Base-by-base conservation (phyloP, 495 filamentous ascomycete genomes). In the Aspergillus sclerotiicarbonarius region DNA sequence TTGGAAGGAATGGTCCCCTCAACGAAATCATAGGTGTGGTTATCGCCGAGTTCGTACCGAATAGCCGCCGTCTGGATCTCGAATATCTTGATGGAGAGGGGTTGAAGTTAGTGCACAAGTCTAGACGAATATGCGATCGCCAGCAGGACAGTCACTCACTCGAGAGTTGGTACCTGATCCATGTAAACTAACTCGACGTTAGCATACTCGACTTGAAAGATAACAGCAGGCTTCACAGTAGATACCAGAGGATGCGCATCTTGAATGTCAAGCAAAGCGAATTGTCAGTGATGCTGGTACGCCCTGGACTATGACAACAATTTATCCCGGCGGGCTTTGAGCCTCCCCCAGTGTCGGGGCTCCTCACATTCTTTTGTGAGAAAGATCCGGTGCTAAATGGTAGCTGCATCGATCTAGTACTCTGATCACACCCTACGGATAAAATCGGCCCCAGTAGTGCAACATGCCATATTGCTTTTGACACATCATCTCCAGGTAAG, bases 11-110 rank as follows among this genome's bases (percentile, higher is more conserved):
- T 8, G 7, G 53, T 62, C 33, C 68, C 71, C 53, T 74, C 67
- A 9, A 71, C 63, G 18, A 74, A 74, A 12, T 74, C 71, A 52
- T 66, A 72, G 33, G 60, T 67, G 43, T 72, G 68, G n/a, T 51
- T 30, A 39, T 65, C 59, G 1, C 64, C 71, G 13, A 72, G 53
- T 52, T 72, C 64, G 53, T 74, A 72, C 20, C 68, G 55, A 5
- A 74, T 31, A 0, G 68, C 66, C 1, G 68, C 66, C 15, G 55
- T 62, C 30, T 62, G 60, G 19, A 48, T 45, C 29, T 62, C 49
- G 20, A 61, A 52, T 12, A 57, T 52, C 49, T 64, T 25, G 25
- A 25, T 25, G 25, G 2, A 5, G 25, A 25, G 25, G 25, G 37
- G 13, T n/a, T 6, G 37, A 41, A 12, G 25, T 45, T 31, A 49